Evolutionary conservation across 2,329 filamentous ascomycete species (phyloP), one percentile per base, ranked within the genome.

Genomic region (Paracorniculantispora psalliotae): DNA sequence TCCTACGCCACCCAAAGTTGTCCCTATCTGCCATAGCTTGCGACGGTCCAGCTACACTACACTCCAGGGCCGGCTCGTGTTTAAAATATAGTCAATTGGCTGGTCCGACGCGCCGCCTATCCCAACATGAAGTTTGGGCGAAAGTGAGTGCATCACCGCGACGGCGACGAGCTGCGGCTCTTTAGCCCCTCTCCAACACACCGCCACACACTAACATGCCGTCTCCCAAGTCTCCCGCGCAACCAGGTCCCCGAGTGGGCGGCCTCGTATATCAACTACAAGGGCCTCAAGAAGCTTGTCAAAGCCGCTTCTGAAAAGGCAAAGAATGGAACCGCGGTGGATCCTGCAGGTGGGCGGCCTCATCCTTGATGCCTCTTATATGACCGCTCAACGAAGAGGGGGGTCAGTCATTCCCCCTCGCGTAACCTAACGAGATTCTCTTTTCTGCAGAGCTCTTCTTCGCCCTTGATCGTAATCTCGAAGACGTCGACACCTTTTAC

Each of bases 401-500:
- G 63, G 65, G 60, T 65, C 65, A 64, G 53, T 63, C 62, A 65
- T 64, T 65, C 66, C 69, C 73, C 69, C 72, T n/a, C 71, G 37
- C 28, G 52, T 66, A 62, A 64, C 65, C 54, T 62, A 65, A 57
- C 61, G 58, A 62, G 63, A 65, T 58, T 58, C 21, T 52, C 9
- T 41, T 19, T 46, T 46, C 63, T 67, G 67, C 78, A 97, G 94
- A 92, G 74, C 96, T 99, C 81, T 96, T 97, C 79, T 96, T 93
- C 74, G 90, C 89, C 64, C 86, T 99, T 72, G 94, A 99, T 72
- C 90, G 94, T 67, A 97, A 97, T 72, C 87, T 99, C 69, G 94
- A 99, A 79, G 90, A 96, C 75, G 93, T 99, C 72, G 92, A 97
- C 74, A 84, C 85, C 54, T 97, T 99, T 74, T 97, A 97, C 80